A percentile compares a stretch with the other conserved stretches of the same genome.
Evolutionary conservation across 257 asterid species (phyloP).

Genomic region (Oldenlandia corymbosa): DNA sequence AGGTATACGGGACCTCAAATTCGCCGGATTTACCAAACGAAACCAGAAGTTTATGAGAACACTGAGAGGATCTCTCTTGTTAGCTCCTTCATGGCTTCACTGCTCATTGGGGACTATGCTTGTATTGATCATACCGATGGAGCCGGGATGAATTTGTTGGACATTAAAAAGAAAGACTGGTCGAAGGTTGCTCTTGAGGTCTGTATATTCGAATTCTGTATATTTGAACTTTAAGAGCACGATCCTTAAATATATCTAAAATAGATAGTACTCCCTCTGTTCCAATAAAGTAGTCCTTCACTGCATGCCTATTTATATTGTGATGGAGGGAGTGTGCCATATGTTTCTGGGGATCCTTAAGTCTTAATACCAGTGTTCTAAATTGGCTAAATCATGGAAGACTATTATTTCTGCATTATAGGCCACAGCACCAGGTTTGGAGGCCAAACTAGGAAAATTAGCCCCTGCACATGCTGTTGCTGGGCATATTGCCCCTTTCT

Average conservation of each 20-base stretch:
- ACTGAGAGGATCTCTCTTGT: constrained; percentile 90
- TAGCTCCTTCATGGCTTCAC: constrained; percentile 94
- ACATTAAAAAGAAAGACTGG: constrained; percentile 75
- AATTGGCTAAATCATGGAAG: not conserved
- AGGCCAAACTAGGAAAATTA: constrained; percentile 70
- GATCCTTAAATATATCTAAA: constrained; percentile 7
- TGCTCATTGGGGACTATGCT: constrained; percentile 72
- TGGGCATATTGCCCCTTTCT: constrained; percentile 59
- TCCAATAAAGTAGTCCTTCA: too few relatives aligned
- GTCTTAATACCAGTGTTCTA: not conserved
- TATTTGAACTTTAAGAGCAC: not conserved
- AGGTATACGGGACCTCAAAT: constrained; percentile 94
- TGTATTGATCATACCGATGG: constrained; percentile 92
- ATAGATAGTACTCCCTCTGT: too few relatives aligned
- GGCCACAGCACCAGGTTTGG: constrained; percentile 89
- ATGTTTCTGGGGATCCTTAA: not conserved
- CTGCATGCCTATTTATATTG: too few relatives aligned
- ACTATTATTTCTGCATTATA: constrained; percentile 9
- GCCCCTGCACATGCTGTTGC: constrained; percentile 88
- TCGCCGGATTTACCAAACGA: constrained; percentile 62
- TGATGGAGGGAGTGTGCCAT: not conserved
- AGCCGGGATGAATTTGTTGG: constrained; percentile 98
- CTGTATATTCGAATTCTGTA: constrained; percentile 9
- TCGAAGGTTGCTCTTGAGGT: constrained; percentile 66
- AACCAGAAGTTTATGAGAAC: constrained; percentile 49